A percentile compares a stretch with the other conserved stretches of the same genome.
Conservation (phyloP, 2,329 filamentous ascomycete genomes). For the Emydomyces testavorans region DNA sequence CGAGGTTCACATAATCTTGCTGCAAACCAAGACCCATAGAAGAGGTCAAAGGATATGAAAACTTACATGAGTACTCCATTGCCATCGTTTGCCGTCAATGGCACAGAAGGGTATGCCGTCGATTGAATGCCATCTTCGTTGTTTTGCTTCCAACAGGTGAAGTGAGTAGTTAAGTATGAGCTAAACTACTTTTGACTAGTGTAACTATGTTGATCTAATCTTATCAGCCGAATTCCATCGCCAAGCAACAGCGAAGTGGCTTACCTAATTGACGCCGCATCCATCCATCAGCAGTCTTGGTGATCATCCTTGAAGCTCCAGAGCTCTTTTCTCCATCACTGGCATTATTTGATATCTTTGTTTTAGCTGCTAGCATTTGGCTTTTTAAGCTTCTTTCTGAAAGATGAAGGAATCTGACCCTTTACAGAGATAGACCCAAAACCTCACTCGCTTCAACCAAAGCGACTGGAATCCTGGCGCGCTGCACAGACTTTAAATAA, state of each 20-base stretch:
- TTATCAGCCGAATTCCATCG: neutral
- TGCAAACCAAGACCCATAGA: neutral
- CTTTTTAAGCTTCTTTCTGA: neutral
- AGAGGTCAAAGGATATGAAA: neutral
- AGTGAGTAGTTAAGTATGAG: no score
- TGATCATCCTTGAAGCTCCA: neutral
- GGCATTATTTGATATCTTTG: neutral
- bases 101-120: neutral
- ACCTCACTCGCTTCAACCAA: neutral
- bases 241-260: no score
- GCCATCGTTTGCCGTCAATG: neutral
- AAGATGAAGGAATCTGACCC: slow-evolving; percentile 6
- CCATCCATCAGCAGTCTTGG: neutral
- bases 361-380: neutral
- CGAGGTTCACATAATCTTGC: neutral
- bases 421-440: slow-evolving; percentile 7
- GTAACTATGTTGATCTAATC: neutral
- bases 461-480: neutral
- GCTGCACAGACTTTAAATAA: neutral
- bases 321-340: neutral
- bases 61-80: neutral
- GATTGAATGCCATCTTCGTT: neutral
- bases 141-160: neutral
- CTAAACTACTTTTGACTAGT: neutral
- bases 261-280: slow-evolving; percentile 4